Evolutionary conservation across 148 eudicot genomes (phyloP), one percentile per base, ranked within the genome.

Genomic region (Fagopyrum esculentum): DNA sequence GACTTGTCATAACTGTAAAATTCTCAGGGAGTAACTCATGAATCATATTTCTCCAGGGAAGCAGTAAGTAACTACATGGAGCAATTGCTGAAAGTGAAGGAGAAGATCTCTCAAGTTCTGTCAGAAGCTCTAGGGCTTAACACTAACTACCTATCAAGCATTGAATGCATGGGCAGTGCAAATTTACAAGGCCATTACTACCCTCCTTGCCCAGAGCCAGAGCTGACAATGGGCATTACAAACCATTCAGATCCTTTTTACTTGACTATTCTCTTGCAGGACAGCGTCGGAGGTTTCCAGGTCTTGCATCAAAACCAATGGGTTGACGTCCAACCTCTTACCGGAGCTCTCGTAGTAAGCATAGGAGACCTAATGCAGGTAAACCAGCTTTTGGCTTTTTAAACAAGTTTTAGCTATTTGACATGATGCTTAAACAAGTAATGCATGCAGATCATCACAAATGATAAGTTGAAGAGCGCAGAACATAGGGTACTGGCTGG

Each of bases 381-480:
- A 78, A 22, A 35, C 40, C 40, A 35, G 40, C 2, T 35, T 35
- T 35, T 35, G 40, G 40, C 2, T 35, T 35, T 35, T 35, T 35
- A 8, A 2, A 13, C 12, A 66, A 30, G 15, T 29, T 11, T 29
- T 64, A 8, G 71, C 40, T 68, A n/a, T 59, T 30, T 5, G 22
- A 59, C 8, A 35, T 35, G 40, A 35, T 35, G 40, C 2, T 35
- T 35, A 35, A 35, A 35, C n/a, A 35, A 12, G 1, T 50, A 12
- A 50, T 49, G 43, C 22, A 11, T 81, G 82, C 80, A 92, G 97
- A 85, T 88, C 16, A 88, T 88, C 76, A 92, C 89, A 68, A 91
- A 91, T 43, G 96, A 85, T 79, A 88, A 84, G 87, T 88, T 91
- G 82, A 89, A 76, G 81, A 93, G 97, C n/a, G 98, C 88, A 68